Percentiles rank a stretch among this genome's conserved stretches.
Evolutionary conservation across 352 stramenopile species (phyloP).

Genomic region (Pythium phragmitis): DNA sequence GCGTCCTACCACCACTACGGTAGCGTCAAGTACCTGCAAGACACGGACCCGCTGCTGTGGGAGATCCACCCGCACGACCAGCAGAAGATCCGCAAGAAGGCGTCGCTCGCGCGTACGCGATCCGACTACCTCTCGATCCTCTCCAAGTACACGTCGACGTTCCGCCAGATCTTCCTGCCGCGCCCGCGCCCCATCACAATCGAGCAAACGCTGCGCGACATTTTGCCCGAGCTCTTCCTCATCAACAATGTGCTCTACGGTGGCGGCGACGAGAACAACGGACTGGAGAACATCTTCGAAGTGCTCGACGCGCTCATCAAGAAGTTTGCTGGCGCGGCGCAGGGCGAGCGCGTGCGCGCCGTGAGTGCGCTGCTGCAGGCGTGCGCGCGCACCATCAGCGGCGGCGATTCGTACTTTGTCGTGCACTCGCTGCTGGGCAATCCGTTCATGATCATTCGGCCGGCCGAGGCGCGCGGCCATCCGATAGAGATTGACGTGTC

Average conservation of each 20-base stretch:
- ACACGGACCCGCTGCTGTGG: constrained; percentile 79
- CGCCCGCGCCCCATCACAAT: constrained; percentile 68
- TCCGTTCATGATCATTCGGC: constrained; percentile 69
- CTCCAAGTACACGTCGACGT: constrained; percentile 55
- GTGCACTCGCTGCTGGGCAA: constrained; percentile 73
- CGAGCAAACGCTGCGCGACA: constrained; percentile 77
- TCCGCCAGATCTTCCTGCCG: constrained; percentile 71
- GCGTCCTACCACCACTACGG: constrained; percentile 61
- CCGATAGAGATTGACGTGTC: constrained; percentile 78
- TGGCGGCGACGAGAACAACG: constrained; percentile 59
- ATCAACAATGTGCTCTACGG: constrained; percentile 82
- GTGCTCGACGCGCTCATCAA: constrained; percentile 73
- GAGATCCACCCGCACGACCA: constrained; percentile 82
- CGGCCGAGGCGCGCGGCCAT: constrained; percentile 59
- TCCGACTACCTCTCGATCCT: constrained; percentile 72
- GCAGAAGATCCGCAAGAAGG: constrained; percentile 68
- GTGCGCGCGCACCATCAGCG: constrained; percentile 72
- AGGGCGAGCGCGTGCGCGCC: constrained; percentile 62
- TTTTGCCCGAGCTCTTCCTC: constrained; percentile 69
- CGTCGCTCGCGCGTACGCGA: constrained; percentile 44
- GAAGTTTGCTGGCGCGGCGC: constrained; percentile 52
- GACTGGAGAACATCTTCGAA: constrained; percentile 79
- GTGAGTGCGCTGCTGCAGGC: constrained; percentile 73
- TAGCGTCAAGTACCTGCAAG: constrained; percentile 77
- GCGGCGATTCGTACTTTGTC: constrained; percentile 80